These are phyloP conservation scores for Neonectria hederae DNA, from an alignment of 2,329 filamentous ascomycete genomes.

Conservation along the genomic window DNA sequence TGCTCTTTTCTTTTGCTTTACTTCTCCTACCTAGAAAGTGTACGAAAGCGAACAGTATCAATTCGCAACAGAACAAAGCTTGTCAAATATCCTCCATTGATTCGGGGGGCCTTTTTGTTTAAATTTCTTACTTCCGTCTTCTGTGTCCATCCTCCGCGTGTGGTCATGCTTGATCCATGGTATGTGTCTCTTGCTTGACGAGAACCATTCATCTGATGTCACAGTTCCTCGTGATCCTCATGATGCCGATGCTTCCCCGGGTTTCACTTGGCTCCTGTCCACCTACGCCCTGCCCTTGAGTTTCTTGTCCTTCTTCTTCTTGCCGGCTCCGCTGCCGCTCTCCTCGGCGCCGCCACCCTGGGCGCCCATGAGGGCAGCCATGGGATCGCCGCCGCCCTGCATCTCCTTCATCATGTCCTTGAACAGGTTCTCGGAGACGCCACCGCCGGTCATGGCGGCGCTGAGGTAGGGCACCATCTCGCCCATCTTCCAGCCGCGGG, in stretches of 20 bases:
- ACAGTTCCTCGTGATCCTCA: not conserved
- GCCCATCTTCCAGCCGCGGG: slow-evolving; percentile 90
- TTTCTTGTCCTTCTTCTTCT: slow-evolving; percentile 62
- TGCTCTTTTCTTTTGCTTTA: not conserved
- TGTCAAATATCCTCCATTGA: slow-evolving; percentile 14
- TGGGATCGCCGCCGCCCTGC: slow-evolving; percentile 61
- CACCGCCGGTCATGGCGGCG: slow-evolving; percentile 89
- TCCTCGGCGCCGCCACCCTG: slow-evolving; percentile 44
- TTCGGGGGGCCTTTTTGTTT: slow-evolving; percentile 15
- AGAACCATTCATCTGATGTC: not conserved
- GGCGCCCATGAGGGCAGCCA: slow-evolving; percentile 55
- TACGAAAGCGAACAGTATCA: slow-evolving; percentile 27
- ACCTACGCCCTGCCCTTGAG: slow-evolving; percentile 50
- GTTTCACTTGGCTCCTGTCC: not conserved
- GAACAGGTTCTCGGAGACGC: slow-evolving; percentile 92
- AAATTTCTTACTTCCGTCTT: slow-evolving; percentile 3
- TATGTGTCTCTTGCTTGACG: slow-evolving; percentile 4
- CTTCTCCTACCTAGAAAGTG: slow-evolving; percentile 21
- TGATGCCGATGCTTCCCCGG: not conserved
- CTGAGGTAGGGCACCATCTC: slow-evolving; percentile 87
- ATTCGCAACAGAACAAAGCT: slow-evolving; percentile 28
- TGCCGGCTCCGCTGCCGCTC: slow-evolving; percentile 36
- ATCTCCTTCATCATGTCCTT: slow-evolving; percentile 98
- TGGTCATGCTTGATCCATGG: slow-evolving; percentile 10
- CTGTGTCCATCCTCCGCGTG: not conserved